A percentile compares a stretch with the other conserved stretches of the same genome.
Evolutionary conservation across 805 yeast species (phyloP).

Genomic region (Candida adriatica): DNA sequence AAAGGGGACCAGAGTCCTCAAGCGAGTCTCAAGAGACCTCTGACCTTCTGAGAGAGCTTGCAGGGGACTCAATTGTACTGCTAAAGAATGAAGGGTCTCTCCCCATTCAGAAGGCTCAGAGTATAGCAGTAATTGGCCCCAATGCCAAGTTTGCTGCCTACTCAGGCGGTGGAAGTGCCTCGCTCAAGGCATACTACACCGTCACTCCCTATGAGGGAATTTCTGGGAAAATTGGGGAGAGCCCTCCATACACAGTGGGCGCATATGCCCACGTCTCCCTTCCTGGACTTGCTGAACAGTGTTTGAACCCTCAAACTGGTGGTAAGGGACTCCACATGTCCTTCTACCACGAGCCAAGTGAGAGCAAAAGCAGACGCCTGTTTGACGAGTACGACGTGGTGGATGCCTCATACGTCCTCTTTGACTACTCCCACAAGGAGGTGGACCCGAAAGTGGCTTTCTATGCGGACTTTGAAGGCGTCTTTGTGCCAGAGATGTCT

Average conservation of each 20-base stretch:
- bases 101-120: constrained; percentile 38
- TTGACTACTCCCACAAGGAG: constrained; percentile 25
- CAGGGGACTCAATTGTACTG: constrained; percentile 46
- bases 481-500: constrained; percentile 37
- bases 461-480: constrained; percentile 40
- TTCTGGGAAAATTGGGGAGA: constrained; percentile 20
- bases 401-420: constrained; percentile 18
- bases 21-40: constrained; percentile 42
- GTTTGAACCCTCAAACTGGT: constrained; percentile 18
- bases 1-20: constrained; percentile 16
- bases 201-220: constrained; percentile 45
- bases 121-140: constrained; percentile 52
- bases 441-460: constrained; percentile 36
- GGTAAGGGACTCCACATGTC: constrained; percentile 21
- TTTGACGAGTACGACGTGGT: constrained; percentile 15
- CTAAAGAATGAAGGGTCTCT: constrained; percentile 41
- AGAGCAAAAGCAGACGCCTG: constrained; percentile 25
- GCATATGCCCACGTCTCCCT: constrained; percentile 28
- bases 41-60: constrained; percentile 34
- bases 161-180: constrained; percentile 61
- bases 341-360: constrained; percentile 22
- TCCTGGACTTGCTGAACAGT: constrained; percentile 25
- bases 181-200: constrained; percentile 40
- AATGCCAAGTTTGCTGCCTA: constrained; percentile 42
- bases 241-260: constrained; percentile 28